A percentile compares a stretch with the other conserved stretches of the same genome.
Conservation (phyloP, 78 protist species). For the Dictyostelium intermedium region DNA sequence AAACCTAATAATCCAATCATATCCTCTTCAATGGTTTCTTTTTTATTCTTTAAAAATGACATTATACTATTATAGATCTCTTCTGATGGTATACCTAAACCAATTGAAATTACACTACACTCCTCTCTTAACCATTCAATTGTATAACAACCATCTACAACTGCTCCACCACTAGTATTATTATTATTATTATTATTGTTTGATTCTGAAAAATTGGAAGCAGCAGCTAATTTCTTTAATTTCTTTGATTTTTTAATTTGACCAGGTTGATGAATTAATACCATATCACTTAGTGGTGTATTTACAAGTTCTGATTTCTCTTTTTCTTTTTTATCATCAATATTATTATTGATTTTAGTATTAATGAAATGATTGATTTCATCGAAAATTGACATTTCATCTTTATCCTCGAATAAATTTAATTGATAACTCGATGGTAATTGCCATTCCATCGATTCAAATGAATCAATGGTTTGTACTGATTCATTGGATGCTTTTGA, state of each 20-base stretch:
- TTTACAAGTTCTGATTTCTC: neutral
- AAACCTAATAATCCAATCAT: conserved; percentile 38
- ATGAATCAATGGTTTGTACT: conserved; percentile 2
- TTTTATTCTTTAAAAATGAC: neutral
- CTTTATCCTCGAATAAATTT: neutral
- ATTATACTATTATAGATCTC: neutral
- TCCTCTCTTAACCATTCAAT: conserved; percentile 51
- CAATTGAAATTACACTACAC: neutral
- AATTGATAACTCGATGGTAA: neutral
- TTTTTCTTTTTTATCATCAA: neutral
- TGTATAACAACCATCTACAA: no score
- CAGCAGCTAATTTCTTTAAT: neutral
- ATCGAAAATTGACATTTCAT: conserved; percentile 10
- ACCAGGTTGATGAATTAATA: neutral
- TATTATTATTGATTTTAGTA: neutral
- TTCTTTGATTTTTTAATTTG: neutral
- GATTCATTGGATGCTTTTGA: neutral
- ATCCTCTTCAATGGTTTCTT: conserved; percentile 27
- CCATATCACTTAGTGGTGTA: neutral
- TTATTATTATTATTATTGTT: neutral
- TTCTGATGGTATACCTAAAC: conserved; percentile 16
- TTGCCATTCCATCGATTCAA: conserved; percentile 57
- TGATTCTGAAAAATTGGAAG: neutral
- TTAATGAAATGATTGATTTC: neutral
- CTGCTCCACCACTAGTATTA: no score